These are phyloP conservation scores for Debaryomycetaceae sp. DNA, from an alignment of 1,139 yeast genomes.

Conservation along the genomic window DNA sequence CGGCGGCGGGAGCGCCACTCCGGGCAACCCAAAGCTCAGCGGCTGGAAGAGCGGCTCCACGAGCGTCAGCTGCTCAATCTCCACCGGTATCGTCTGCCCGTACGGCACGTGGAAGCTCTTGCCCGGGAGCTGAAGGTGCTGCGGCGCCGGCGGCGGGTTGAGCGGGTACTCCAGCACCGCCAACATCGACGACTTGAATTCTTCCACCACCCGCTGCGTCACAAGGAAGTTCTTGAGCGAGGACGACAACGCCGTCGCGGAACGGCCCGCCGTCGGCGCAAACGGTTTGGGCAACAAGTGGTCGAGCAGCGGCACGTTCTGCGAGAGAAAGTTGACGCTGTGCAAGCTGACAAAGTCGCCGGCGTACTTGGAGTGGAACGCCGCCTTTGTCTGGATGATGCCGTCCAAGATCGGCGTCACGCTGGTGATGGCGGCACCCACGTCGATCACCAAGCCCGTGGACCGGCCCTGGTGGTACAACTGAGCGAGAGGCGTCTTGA, in stretches of 20 bases:
- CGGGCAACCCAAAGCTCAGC: constrained; percentile 29
- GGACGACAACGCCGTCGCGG: constrained; percentile 2
- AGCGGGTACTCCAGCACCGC: constrained; percentile 25
- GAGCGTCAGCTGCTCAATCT: constrained; percentile 39
- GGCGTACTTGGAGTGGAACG: constrained; percentile 57
- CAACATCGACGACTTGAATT: constrained; percentile 44
- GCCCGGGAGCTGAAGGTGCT: constrained; percentile 10
- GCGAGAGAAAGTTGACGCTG: constrained; percentile 35
- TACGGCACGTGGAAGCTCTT: constrained; percentile 47
- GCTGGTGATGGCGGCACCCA: constrained; percentile 58
- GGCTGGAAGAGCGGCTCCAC: constrained; percentile 58
- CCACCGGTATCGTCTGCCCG: constrained; percentile 33
- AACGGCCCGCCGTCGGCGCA: background rate
- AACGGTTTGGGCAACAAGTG: constrained; percentile 26
- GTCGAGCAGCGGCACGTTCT: constrained; percentile 17
- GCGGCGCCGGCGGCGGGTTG: constrained; percentile 10
- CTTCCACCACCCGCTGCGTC: constrained; percentile 38
- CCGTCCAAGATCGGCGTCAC: constrained; percentile 76
- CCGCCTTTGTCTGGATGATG: constrained; percentile 55
- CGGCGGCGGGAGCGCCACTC: constrained; percentile 32
- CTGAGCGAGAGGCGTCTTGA: constrained; percentile 68
- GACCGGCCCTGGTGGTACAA: constrained; percentile 66
- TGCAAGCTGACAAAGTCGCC: constrained; percentile 68
- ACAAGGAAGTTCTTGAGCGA: constrained; percentile 47
- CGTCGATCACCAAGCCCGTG: constrained; percentile 64